phyloP scores from a whole-genome alignment of 2,329 filamentous ascomycete species.

The Penicillium sp. region DNA sequence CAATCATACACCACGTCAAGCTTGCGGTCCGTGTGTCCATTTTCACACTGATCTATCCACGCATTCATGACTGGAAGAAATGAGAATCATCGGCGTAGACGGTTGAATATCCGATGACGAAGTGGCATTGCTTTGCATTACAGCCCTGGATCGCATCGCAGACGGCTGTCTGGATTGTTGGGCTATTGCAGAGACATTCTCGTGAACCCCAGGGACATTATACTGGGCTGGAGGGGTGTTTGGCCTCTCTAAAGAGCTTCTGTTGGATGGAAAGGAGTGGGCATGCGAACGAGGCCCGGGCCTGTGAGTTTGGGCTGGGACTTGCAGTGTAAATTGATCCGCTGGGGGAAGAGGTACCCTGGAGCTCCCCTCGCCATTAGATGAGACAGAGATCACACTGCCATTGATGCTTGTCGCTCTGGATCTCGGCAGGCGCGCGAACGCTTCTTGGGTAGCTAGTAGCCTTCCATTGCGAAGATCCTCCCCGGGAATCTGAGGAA shows the following conservation, averaged over 20 bases:
- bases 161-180: too few species aligned
- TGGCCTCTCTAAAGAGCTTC: not conserved
- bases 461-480: slow-evolving; percentile 40
- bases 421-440: slow-evolving; percentile 8
- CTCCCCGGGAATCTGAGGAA: slow-evolving; percentile 54
- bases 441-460: slow-evolving; percentile 36
- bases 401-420: slow-evolving; percentile 11
- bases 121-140: too few species aligned
- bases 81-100: too few species aligned
- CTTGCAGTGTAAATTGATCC: slow-evolving; percentile 8
- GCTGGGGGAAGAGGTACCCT: not conserved
- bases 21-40: too few species aligned
- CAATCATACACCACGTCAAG: too few species aligned
- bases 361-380: slow-evolving; percentile 15
- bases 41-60: too few species aligned
- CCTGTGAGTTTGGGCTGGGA: slow-evolving; percentile 1
- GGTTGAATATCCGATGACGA: too few species aligned
- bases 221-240: too few species aligned
- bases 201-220: too few species aligned
- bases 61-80: too few species aligned
- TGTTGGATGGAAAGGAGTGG: slow-evolving; percentile 9
- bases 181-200: too few species aligned
- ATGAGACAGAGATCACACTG: slow-evolving; percentile 4
- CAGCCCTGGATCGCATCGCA: too few species aligned
- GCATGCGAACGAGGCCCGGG: slow-evolving; percentile 5